These are phyloP conservation scores for Saccharomycopsis amapae DNA, from an alignment of 805 yeast genomes.

Conservation along the genomic window DNA sequence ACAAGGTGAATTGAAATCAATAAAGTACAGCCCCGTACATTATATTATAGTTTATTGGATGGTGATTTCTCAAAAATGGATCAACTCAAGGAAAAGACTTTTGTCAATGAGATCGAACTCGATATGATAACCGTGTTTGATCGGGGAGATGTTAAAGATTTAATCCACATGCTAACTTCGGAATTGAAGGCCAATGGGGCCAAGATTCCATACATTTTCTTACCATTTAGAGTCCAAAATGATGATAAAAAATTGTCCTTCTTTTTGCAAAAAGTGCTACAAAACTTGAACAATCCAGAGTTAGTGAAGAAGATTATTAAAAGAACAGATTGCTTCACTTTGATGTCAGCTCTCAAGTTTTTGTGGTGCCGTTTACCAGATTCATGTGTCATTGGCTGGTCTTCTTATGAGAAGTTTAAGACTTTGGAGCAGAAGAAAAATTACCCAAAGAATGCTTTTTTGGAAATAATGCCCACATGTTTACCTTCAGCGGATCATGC, in stretches of 20 bases:
- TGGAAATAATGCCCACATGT: constrained; percentile 79
- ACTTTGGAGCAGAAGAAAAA: constrained; percentile 56
- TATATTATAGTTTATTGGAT: not conserved
- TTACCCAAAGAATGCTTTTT: constrained; percentile 66
- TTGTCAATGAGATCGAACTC: constrained; percentile 20
- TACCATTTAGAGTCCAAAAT: constrained; percentile 71
- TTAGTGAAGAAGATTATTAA: constrained; percentile 37
- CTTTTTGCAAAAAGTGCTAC: constrained; percentile 48
- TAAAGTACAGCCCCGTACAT: no score
- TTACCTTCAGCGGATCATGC: constrained; percentile 82
- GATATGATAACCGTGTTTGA: constrained; percentile 38
- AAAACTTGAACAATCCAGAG: constrained; percentile 25
- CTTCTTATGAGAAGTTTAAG: constrained; percentile 64
- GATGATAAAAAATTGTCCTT: constrained; percentile 52
- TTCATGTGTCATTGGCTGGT: constrained; percentile 80
- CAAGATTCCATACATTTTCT: constrained; percentile 62
- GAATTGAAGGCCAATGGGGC: constrained; percentile 66
- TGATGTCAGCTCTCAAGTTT: constrained; percentile 70
- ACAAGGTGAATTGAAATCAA: no score
- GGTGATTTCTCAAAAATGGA: not conserved
- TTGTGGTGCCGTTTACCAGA: constrained; percentile 83
- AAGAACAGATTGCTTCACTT: constrained; percentile 57
- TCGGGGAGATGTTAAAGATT: constrained; percentile 57
- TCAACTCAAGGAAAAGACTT: constrained; percentile 16
- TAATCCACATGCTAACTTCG: constrained; percentile 63